Evolutionary conservation across 768 basidiomycete species (phyloP).

Genomic region (Termitomyces sp.): DNA sequence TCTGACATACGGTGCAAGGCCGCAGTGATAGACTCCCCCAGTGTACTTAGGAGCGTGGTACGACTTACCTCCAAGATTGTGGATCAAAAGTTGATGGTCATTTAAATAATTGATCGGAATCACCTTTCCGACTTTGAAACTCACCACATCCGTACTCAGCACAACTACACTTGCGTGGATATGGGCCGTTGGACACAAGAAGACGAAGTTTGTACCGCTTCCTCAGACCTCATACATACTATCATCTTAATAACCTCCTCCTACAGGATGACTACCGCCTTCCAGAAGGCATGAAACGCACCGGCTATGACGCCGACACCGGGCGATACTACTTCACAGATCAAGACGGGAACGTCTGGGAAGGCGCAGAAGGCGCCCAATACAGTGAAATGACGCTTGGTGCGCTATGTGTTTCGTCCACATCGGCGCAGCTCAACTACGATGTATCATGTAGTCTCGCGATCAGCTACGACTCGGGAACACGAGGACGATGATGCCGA

Average conservation of each 20-base stretch:
- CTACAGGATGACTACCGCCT: constrained; percentile 47
- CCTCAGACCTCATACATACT: background rate
- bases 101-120: background rate
- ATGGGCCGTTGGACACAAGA: constrained; percentile 43
- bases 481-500: constrained; percentile 46
- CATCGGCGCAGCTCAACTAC: background rate
- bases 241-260: constrained; percentile 5
- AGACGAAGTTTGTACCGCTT: constrained; percentile 34
- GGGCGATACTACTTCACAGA: constrained; percentile 65
- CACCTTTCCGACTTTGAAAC: background rate
- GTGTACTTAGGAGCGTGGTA: no score
- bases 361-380: constrained; percentile 55
- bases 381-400: constrained; percentile 50
- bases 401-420: background rate
- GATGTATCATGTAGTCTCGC: constrained; percentile 12
- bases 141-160: background rate
- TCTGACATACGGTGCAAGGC: no score
- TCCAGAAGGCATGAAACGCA: constrained; percentile 58
- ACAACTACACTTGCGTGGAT: no score
- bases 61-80: no score
- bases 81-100: no score
- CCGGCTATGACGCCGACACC: constrained; percentile 75
- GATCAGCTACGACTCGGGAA: constrained; percentile 18
- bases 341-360: constrained; percentile 51
- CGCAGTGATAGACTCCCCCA: no score